Conservation (phyloP, 805 yeast genomes). For the Yarrowia divulgata region DNA sequence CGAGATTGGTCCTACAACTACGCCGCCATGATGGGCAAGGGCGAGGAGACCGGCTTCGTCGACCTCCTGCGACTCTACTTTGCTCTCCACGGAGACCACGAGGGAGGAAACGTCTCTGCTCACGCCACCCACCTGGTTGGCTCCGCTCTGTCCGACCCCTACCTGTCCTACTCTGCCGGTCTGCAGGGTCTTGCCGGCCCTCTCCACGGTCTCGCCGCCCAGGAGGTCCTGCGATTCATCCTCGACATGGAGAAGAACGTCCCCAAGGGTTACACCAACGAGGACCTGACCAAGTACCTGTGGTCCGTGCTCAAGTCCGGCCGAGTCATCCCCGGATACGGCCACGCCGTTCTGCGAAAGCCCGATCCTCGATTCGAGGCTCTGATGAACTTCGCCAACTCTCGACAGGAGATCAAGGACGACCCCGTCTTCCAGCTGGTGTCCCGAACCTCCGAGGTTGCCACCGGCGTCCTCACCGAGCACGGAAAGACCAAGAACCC, state of each 20-base stretch:
- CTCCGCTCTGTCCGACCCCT: conserved; percentile 81
- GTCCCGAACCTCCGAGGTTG: conserved; percentile 78
- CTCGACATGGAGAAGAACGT: conserved; percentile 69
- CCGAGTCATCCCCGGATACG: conserved; percentile 88
- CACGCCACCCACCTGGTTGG: conserved; percentile 88
- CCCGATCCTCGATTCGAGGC: conserved; percentile 89
- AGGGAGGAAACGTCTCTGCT: conserved; percentile 89
- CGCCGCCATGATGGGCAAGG: conserved; percentile 68
- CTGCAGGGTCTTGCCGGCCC: conserved; percentile 88
- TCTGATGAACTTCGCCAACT: conserved; percentile 80
- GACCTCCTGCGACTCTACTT: conserved; percentile 82
- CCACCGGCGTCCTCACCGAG: conserved; percentile 78
- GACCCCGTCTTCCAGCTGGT: conserved; percentile 81
- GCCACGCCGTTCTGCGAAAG: conserved; percentile 87
- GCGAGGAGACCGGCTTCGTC: conserved; percentile 69
- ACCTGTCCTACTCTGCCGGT: conserved; percentile 80
- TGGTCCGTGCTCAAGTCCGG: conserved; percentile 83
- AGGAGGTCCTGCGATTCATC: conserved; percentile 85
- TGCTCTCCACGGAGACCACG: conserved; percentile 86
- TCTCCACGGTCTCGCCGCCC: conserved; percentile 86
- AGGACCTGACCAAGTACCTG: conserved; percentile 73
- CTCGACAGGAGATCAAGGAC: conserved; percentile 57
- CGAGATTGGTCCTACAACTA: conserved; percentile 71
- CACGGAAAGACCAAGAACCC: conserved; percentile 94
- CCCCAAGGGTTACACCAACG: conserved; percentile 72